Evolutionary conservation across 176 grass and related monocot genomes (phyloP), one percentile per base, ranked within the genome.

Genomic region (Aegilops umbellulata): DNA sequence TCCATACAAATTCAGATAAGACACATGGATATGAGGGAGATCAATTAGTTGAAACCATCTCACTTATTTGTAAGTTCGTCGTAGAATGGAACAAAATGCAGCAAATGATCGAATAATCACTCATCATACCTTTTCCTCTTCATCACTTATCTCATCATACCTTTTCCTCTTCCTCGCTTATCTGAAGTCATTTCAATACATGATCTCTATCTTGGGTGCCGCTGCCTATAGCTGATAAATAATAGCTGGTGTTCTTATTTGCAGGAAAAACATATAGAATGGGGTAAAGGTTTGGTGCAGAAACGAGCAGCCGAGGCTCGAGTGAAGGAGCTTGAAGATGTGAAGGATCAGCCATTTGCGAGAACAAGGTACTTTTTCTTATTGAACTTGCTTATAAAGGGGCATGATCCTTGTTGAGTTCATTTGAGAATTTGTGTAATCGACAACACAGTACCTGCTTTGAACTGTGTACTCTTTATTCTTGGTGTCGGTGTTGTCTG

Each of bases 231-330:
- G 61, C 69, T 86, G 69, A 26, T 34, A n/a, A 85, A 46, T 85
- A 49, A 25, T 44, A 29, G 83, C 46, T 42, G 44, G 32, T 77
- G 24, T 65, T 90, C 60, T 64, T 78, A 19, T 74, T 60, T 67
- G 67, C 82, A 95, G 84, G 96, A 95, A 78, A 95, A 91, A 41
- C 84, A 90, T 41, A 85, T 98, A 84, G 93, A 92, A 79, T 95
- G 96, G 96, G 93, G 96, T 85, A 98, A 94, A 86, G 93, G 96
- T 9, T 88, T 98, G 80, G 96, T 83, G 25, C 96, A 98, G 84
- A 98, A 98, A 87, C 84, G 93, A 68, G 86, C 95, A 89, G 91
- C 89, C n/a, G 96, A 98, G 67, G 84, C 88, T 85, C 94, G 68
- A 81, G 38, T 81, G 13, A 41, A 87, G 60, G 93, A 95, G 31